A percentile compares a stretch with the other conserved stretches of the same genome.
Conservation (phyloP, 148 eudicot genomes). For the Amaranthus cruentus region DNA sequence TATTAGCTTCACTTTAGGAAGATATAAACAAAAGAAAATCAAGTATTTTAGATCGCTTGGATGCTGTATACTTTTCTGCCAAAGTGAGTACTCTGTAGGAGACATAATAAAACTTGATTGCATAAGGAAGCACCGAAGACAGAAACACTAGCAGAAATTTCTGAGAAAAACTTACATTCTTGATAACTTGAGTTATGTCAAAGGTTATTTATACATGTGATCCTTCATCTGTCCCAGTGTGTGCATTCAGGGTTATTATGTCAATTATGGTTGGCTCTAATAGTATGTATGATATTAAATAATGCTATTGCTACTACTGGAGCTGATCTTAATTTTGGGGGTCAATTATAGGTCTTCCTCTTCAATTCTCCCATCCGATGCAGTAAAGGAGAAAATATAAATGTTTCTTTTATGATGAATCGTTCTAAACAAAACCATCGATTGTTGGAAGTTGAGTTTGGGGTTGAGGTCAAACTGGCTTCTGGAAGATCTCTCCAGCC, state of each 20-base stretch:
- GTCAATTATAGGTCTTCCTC: conserved; percentile 59
- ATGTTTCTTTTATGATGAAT: conserved; percentile 55
- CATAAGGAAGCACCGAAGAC: not conserved
- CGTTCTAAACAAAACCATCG: conserved; percentile 85
- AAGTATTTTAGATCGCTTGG: not conserved
- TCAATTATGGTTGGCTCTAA: not conserved
- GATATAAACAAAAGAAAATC: not conserved
- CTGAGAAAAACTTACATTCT: not conserved
- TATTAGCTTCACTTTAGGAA: not conserved
- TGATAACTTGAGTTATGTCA: not conserved
- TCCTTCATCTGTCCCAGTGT: not conserved
- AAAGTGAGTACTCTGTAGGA: not conserved
- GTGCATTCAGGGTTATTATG: not conserved
- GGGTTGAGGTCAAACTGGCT: conserved; percentile 43
- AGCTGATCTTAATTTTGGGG: not conserved
- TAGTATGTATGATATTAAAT: conserved; percentile 2
- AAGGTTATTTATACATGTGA: not conserved
- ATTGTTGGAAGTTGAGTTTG: conserved; percentile 74
- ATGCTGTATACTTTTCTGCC: not conserved
- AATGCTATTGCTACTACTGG: not conserved
- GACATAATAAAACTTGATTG: not conserved
- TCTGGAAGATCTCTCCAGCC: conserved; percentile 54
- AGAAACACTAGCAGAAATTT: not conserved
- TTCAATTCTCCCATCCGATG: conserved; percentile 47
- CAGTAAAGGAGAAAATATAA: conserved; percentile 45